Conservation (phyloP, 1,284 basidiomycete species). For the Ceratobasidium sp. region DNA sequence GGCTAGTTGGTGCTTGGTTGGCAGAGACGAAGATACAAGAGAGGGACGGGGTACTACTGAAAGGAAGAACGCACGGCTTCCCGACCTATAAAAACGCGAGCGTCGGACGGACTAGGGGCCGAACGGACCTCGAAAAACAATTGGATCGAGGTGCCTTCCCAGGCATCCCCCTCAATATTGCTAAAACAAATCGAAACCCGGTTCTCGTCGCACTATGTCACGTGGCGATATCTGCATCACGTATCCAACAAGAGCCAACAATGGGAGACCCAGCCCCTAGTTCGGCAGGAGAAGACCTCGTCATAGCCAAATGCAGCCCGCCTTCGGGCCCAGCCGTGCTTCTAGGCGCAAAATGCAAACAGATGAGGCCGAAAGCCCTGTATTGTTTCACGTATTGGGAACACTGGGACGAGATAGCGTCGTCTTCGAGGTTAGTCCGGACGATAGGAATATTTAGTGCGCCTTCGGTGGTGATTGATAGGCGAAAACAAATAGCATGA, state of each 20-base stretch:
- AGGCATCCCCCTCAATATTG: not conserved
- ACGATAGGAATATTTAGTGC: not conserved
- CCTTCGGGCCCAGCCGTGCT: not conserved
- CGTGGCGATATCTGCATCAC: conserved; percentile 6
- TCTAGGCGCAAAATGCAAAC: not conserved
- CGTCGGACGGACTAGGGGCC: not conserved
- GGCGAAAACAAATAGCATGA: not conserved
- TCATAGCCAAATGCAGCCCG: not conserved
- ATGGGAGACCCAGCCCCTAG: not conserved
- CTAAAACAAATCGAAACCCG: not conserved
- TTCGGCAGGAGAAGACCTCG: not conserved
- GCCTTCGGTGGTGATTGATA: not conserved
- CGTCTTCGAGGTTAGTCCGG: not conserved
- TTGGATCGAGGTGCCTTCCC: not conserved
- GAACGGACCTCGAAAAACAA: not conserved
- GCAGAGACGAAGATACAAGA: not conserved
- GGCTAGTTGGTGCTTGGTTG: conserved; percentile 1
- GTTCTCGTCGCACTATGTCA: conserved; percentile 2
- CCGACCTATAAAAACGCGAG: not conserved
- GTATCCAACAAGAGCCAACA: conserved; percentile 1
- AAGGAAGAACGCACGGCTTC: not conserved
- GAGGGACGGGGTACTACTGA: conserved; percentile 13
- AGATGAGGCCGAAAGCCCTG: not conserved
- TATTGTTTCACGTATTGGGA: not conserved
- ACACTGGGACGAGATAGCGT: not conserved